Evolutionary conservation across 1,139 yeast genomes (phyloP).

Genomic region (Citeromyces siamensis): DNA sequence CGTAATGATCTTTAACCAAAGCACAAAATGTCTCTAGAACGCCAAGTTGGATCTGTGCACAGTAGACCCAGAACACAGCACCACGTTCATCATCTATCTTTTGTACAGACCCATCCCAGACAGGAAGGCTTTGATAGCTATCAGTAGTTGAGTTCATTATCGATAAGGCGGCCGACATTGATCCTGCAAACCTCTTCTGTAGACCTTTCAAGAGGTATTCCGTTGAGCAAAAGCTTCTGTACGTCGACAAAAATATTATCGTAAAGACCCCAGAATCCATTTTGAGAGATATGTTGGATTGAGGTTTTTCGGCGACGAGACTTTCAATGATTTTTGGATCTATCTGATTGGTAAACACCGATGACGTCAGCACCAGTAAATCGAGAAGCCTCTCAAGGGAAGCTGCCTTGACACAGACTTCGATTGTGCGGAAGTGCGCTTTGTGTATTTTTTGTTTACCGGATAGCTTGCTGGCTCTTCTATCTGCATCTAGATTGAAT

Average conservation of each 20-base stretch:
- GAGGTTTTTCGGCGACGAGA: slow-evolving; percentile 16
- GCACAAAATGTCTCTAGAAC: slow-evolving; percentile 66
- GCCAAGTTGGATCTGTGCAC: slow-evolving; percentile 69
- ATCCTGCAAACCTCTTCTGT: slow-evolving; percentile 40
- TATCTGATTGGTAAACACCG: slow-evolving; percentile 38
- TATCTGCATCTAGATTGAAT: slow-evolving; percentile 14
- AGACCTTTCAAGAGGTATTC: slow-evolving; percentile 33
- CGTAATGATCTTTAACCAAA: slow-evolving; percentile 61
- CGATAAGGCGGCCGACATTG: slow-evolving; percentile 44
- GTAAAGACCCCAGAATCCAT: slow-evolving; percentile 53
- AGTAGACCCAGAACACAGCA: slow-evolving; percentile 37
- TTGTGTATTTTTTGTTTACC: neutral
- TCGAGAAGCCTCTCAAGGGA: slow-evolving; percentile 49
- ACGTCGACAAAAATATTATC: slow-evolving; percentile 52
- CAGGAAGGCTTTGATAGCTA: slow-evolving; percentile 19
- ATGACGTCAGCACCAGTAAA: slow-evolving; percentile 47
- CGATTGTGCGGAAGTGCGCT: slow-evolving; percentile 7
- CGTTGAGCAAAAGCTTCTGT: slow-evolving; percentile 50
- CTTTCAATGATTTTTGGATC: slow-evolving; percentile 27
- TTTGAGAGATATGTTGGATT: slow-evolving; percentile 17
- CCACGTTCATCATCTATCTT: slow-evolving; percentile 14
- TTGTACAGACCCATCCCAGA: slow-evolving; percentile 32
- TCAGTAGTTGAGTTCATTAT: slow-evolving; percentile 17
- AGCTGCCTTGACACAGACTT: slow-evolving; percentile 34
- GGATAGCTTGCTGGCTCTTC: neutral